Percentiles rank a stretch among this genome's conserved stretches.
Evolutionary conservation across 345 rosid species (phyloP).

Genomic region (Durio zibethinus): DNA sequence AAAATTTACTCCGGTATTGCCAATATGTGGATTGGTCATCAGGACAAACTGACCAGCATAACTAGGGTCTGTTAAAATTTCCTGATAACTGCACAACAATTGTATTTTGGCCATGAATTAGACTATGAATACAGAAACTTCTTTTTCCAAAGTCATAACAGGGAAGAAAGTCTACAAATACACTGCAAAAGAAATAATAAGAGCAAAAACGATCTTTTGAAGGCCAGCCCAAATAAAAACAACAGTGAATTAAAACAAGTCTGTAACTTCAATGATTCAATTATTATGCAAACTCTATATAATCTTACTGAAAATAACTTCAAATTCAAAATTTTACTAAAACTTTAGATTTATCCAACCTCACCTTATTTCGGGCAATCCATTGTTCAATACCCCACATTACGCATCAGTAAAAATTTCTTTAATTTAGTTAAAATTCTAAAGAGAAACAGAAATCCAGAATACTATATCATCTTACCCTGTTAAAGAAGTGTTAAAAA

Average conservation of each 20-base stretch:
- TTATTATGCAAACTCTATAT: background rate
- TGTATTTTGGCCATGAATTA: background rate
- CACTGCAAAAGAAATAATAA: background rate
- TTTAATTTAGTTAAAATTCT: background rate
- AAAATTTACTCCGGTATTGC: conserved; percentile 91
- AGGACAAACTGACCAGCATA: conserved; percentile 94
- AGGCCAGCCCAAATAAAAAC: background rate
- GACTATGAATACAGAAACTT: background rate
- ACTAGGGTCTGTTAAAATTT: conserved; percentile 95
- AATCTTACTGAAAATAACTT: background rate
- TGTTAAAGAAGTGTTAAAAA: conserved; percentile 89
- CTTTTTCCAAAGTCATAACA: background rate
- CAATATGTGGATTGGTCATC: conserved; percentile 97
- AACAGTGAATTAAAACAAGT: background rate
- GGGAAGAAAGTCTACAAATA: background rate
- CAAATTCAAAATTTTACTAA: background rate
- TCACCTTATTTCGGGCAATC: background rate
- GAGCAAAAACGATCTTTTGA: background rate
- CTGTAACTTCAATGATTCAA: background rate
- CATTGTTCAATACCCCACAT: background rate
- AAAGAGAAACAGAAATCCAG: background rate
- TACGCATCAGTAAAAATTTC: background rate
- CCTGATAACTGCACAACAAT: conserved; percentile 72
- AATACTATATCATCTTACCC: conserved; percentile 40
- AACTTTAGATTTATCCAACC: background rate